These are phyloP conservation scores for Cerrena zonata DNA, from an alignment of 1,284 basidiomycete genomes.

Conservation along the genomic window DNA sequence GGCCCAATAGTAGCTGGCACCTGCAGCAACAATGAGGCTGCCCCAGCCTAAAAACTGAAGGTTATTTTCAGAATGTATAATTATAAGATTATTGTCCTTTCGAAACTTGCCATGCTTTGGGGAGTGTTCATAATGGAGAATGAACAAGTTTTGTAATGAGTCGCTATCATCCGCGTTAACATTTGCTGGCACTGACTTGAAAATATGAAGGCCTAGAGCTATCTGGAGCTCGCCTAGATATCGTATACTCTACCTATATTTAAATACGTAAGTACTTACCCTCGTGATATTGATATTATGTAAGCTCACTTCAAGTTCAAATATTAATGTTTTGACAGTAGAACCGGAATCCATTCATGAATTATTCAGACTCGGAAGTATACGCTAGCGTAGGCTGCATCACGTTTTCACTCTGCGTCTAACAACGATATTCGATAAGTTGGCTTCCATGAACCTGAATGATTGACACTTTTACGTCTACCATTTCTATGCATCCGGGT, in stretches of 20 bases:
- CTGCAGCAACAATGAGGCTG: constrained; percentile 39
- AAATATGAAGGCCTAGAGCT: not conserved
- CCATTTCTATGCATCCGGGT: too few relatives aligned
- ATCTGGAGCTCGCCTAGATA: not conserved
- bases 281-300: too few relatives aligned
- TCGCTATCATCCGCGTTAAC: not conserved
- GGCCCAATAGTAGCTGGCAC: constrained; percentile 41
- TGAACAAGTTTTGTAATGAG: not conserved
- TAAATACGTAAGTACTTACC: not conserved
- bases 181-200: not conserved
- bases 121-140: constrained; percentile 1
- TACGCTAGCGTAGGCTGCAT: too few relatives aligned
- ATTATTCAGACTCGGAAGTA: too few relatives aligned
- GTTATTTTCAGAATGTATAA: not conserved
- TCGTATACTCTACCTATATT: not conserved
- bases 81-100: not conserved
- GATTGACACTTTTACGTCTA: too few relatives aligned
- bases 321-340: too few relatives aligned
- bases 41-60: constrained; percentile 33
- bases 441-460: too few relatives aligned
- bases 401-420: too few relatives aligned
- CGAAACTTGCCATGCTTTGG: constrained; percentile 1
- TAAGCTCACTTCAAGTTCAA: too few relatives aligned
- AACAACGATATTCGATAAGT: too few relatives aligned
- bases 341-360: too few relatives aligned